Percentiles rank a stretch among this genome's conserved stretches.
Evolutionary conservation across 1,284 basidiomycete species (phyloP).

Genomic region (Pulveroboletus sp.): DNA sequence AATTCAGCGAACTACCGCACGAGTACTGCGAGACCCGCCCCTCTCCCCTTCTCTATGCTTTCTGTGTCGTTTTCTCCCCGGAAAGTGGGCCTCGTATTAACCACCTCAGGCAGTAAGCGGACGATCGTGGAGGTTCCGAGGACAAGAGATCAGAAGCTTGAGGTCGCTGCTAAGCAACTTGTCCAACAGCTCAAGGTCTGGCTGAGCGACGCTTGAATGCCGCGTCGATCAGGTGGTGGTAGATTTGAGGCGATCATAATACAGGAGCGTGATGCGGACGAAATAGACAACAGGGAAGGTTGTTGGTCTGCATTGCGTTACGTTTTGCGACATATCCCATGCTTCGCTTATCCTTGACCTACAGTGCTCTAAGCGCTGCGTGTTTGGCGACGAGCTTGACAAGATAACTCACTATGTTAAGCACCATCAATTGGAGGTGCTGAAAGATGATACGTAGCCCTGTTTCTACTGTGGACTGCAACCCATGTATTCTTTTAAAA

Average conservation of each 20-base stretch:
- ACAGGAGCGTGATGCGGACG: background rate
- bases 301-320: background rate
- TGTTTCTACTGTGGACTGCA: too few species aligned
- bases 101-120: slow-evolving; percentile 42
- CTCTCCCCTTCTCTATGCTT: slow-evolving; percentile 55
- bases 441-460: too few species aligned
- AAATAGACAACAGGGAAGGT: background rate
- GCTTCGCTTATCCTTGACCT: too few species aligned
- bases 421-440: too few species aligned
- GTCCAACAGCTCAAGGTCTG: slow-evolving; percentile 40
- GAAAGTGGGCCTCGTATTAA: slow-evolving; percentile 55
- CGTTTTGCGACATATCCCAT: background rate
- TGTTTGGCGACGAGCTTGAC: too few species aligned
- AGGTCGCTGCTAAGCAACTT: slow-evolving; percentile 57
- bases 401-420: too few species aligned
- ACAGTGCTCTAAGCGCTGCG: too few species aligned
- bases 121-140: slow-evolving; percentile 60
- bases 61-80: slow-evolving; percentile 60
- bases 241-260: background rate
- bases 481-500: too few species aligned
- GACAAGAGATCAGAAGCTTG: slow-evolving; percentile 57
- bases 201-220: slow-evolving; percentile 22
- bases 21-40: slow-evolving; percentile 18
- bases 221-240: background rate
- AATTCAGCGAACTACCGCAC: slow-evolving; percentile 2